These are phyloP conservation scores for Tylopilus sp. DNA, from an alignment of 768 basidiomycete genomes.

Conservation along the genomic window DNA sequence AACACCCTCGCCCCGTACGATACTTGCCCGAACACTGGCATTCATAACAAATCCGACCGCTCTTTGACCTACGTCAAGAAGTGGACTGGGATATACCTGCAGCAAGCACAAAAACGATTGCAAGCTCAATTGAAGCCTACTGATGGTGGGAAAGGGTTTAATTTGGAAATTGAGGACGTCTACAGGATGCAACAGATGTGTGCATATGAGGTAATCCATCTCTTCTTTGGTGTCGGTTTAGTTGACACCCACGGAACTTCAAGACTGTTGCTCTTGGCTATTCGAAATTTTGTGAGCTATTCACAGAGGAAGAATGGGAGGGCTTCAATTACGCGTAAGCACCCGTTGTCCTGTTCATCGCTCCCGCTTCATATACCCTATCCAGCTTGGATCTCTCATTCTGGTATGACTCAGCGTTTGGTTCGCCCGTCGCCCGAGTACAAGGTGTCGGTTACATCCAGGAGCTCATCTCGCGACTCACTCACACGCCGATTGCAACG, in stretches of 20 bases:
- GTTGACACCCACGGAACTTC: background rate
- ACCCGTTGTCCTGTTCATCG: background rate
- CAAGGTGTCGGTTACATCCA: constrained; percentile 80
- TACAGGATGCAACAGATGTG: constrained; percentile 81
- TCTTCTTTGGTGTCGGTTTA: background rate
- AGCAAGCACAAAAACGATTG: constrained; percentile 59
- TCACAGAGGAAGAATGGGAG: constrained; percentile 91
- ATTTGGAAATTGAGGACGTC: constrained; percentile 63
- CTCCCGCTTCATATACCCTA: background rate
- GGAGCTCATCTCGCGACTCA: constrained; percentile 80
- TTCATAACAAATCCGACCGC: constrained; percentile 49
- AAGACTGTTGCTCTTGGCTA: constrained; percentile 90
- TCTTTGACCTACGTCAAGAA: constrained; percentile 51
- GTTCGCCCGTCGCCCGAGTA: constrained; percentile 72
- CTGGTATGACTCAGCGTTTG: constrained; percentile 72
- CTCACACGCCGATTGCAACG: constrained; percentile 62
- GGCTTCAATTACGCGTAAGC: constrained; percentile 84
- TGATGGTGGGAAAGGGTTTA: constrained; percentile 41
- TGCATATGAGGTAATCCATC: constrained; percentile 64
- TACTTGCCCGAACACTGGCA: constrained; percentile 68
- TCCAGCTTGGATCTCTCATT: constrained; percentile 19
- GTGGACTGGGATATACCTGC: constrained; percentile 75
- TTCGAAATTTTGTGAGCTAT: constrained; percentile 87
- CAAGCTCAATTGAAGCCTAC: constrained; percentile 42
- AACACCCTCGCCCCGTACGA: constrained; percentile 85